phyloP scores from a whole-genome alignment of 2,329 filamentous ascomycete species.

The Cladophialophora carrionii region DNA sequence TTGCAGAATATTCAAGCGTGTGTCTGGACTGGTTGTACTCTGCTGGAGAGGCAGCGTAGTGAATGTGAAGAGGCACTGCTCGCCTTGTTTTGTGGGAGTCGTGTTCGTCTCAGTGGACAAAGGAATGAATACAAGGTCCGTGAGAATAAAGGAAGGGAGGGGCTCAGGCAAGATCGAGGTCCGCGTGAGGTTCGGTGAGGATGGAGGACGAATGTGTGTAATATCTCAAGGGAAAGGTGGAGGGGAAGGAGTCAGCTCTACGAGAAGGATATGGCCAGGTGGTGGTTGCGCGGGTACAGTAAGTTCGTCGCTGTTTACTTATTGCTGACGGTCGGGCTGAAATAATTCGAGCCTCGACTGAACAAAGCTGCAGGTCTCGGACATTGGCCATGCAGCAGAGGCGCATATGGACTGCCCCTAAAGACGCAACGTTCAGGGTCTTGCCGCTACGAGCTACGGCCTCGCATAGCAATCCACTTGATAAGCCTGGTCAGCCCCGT shows the following conservation, averaged over 20 bases:
- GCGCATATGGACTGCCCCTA: slow-evolving; percentile 9
- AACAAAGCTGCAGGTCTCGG: slow-evolving; percentile 12
- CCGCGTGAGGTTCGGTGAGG: background rate
- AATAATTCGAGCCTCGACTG: slow-evolving; percentile 18
- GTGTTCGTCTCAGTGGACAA: slow-evolving; percentile 22
- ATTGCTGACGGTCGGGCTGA: slow-evolving; percentile 20
- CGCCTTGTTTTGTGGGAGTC: slow-evolving; percentile 5
- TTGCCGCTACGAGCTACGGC: slow-evolving; percentile 4
- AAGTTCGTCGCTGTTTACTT: background rate
- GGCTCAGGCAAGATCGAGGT: slow-evolving; percentile 9
- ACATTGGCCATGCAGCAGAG: slow-evolving; percentile 13
- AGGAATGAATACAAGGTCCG: slow-evolving; percentile 10
- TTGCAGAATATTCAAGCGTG: slow-evolving; percentile 14
- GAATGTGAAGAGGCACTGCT: slow-evolving; percentile 12
- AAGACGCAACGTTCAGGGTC: slow-evolving; percentile 19
- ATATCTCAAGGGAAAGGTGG: slow-evolving; percentile 2
- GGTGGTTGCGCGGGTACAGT: slow-evolving; percentile 15
- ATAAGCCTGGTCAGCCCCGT: slow-evolving; percentile 11
- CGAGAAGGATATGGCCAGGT: slow-evolving; percentile 1
- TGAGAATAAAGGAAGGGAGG: slow-evolving; percentile 25
- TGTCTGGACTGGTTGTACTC: slow-evolving; percentile 4
- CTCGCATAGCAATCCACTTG: slow-evolving; percentile 13
- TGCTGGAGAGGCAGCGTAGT: slow-evolving; percentile 1
- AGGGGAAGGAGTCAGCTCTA: background rate
- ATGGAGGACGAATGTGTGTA: too few species aligned